These are phyloP conservation scores for Plasmopara muralis DNA, from an alignment of 352 stramenopile species.

Conservation along the genomic window DNA sequence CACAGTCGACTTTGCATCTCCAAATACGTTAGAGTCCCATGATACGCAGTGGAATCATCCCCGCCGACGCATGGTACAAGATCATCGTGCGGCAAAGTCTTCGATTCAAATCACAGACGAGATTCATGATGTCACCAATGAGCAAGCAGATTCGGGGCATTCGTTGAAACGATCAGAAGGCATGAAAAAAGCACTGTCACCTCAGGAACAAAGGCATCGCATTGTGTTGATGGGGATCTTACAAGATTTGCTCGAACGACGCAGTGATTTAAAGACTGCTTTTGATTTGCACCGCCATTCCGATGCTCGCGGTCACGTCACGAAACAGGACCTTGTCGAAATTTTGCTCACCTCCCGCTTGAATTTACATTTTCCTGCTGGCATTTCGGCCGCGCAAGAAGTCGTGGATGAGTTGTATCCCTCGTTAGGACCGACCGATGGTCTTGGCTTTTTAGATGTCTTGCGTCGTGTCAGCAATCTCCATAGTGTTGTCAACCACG, in stretches of 20 bases:
- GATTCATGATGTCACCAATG: conserved; percentile 10
- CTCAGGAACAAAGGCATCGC: conserved; percentile 23
- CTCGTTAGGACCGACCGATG: conserved; percentile 14
- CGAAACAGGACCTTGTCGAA: conserved; percentile 46
- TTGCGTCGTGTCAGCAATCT: conserved; percentile 55
- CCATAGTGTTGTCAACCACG: conserved; percentile 39
- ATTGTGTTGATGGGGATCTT: conserved; percentile 48
- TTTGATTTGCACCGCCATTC: conserved; percentile 55
- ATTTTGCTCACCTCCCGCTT: conserved; percentile 61
- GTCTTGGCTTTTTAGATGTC: conserved; percentile 52
- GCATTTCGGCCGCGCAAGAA: conserved; percentile 36
- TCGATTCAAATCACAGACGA: conserved; percentile 54
- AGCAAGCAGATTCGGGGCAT: conserved; percentile 3
- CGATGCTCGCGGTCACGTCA: conserved; percentile 56
- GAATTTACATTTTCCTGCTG: conserved; percentile 45
- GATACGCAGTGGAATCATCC: conserved; percentile 63
- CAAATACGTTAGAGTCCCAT: conserved; percentile 20
- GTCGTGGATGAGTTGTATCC: conserved; percentile 64
- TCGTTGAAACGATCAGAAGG: conserved; percentile 4
- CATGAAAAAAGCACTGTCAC: conserved; percentile 15
- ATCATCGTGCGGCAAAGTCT: conserved; percentile 50
- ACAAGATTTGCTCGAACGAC: conserved; percentile 63
- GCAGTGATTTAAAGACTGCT: conserved; percentile 62
- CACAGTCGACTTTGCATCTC: conserved; percentile 15
- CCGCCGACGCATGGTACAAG: conserved; percentile 50